phyloP scores from a whole-genome alignment of 257 asterid genomes.

The Rhazya stricta region DNA sequence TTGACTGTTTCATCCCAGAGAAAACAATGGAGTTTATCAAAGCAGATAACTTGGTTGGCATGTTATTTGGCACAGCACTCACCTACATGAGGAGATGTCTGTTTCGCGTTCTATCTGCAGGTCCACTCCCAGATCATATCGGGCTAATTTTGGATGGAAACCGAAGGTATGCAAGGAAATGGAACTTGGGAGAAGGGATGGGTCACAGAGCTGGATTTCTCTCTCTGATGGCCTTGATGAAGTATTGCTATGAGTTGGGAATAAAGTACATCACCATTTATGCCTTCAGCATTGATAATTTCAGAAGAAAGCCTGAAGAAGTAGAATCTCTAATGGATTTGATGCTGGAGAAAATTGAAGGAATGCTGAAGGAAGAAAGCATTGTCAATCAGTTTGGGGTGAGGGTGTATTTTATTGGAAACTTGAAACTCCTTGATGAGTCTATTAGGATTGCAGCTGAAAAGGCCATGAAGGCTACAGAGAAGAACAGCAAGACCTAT shows the following conservation, averaged over 20 bases:
- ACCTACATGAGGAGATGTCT: slow-evolving; percentile 41
- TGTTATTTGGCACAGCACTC: slow-evolving; percentile 35
- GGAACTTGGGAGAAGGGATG: slow-evolving; percentile 42
- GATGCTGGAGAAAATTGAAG: slow-evolving; percentile 76
- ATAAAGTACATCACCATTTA: slow-evolving; percentile 52
- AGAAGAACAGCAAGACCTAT: slow-evolving; percentile 29
- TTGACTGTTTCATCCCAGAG: slow-evolving; percentile 6
- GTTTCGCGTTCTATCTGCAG: slow-evolving; percentile 45
- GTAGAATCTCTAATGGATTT: slow-evolving; percentile 59
- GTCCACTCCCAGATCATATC: slow-evolving; percentile 62
- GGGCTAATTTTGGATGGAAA: slow-evolving; percentile 79
- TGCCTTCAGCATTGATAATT: slow-evolving; percentile 84
- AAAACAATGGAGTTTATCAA: slow-evolving; percentile 27
- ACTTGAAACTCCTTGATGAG: slow-evolving; percentile 50
- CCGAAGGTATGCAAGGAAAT: slow-evolving; percentile 58
- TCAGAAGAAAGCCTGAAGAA: slow-evolving; percentile 61
- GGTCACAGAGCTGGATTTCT: slow-evolving; percentile 71
- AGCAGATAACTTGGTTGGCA: slow-evolving; percentile 20
- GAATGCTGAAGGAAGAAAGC: slow-evolving; percentile 52
- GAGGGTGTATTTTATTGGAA: slow-evolving; percentile 57
- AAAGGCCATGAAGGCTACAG: slow-evolving; percentile 59
- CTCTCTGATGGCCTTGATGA: slow-evolving; percentile 54
- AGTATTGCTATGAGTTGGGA: slow-evolving; percentile 66
- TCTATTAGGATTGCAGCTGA: slow-evolving; percentile 54
- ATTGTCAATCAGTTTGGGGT: slow-evolving; percentile 52